Evolutionary conservation across 176 grass and related monocot genomes (phyloP), one percentile per base, ranked within the genome.

Genomic region (Bolboschoenus planiculmis): DNA sequence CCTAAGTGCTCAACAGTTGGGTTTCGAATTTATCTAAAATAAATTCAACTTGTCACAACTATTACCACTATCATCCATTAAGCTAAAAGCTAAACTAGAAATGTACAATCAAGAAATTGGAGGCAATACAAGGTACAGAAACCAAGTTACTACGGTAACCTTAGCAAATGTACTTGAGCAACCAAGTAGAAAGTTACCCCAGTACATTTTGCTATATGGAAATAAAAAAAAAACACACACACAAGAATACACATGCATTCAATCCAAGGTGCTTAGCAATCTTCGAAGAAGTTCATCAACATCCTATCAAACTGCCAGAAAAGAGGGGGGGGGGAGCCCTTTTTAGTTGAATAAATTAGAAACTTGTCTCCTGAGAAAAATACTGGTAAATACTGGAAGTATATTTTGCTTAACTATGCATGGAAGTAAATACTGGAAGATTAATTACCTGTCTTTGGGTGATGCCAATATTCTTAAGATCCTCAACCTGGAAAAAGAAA

Each of bases 401-500:
- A 11, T 5, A 24, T 29, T 29, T 74, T 46, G 9, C 10, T 37
- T 74, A 47, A 47, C 21, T 29, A 15, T 26, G 13, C 39, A 74
- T 74, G 40, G 40, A 14, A 21, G 14, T 7, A 39, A 10, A 65
- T 35, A 35, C 33, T 56, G 9, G 57, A 7, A 4, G n/a, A 61
- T 81, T 43, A 81, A 11, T 64, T 81, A 81, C 79, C 79, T 64
- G 79, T 61, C n/a, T 81, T 81, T 33, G 53, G 15, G 48, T 81
- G 15, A 81, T 61, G 16, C 79, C 79, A 63, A 81, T 81, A 8
- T 44, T 61, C 79, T 81, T 59, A 9, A 81, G 56, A 64, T 81
- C 79, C 21, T 63, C 55, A 61, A 81, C 59, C 79, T 81, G 42
- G 14, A 81, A 80, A 46, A 14, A 26, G 20, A 5, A 44, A 63